Base-by-base conservation (phyloP, 164 flowering plant species). In the Taxillus chinensis region DNA sequence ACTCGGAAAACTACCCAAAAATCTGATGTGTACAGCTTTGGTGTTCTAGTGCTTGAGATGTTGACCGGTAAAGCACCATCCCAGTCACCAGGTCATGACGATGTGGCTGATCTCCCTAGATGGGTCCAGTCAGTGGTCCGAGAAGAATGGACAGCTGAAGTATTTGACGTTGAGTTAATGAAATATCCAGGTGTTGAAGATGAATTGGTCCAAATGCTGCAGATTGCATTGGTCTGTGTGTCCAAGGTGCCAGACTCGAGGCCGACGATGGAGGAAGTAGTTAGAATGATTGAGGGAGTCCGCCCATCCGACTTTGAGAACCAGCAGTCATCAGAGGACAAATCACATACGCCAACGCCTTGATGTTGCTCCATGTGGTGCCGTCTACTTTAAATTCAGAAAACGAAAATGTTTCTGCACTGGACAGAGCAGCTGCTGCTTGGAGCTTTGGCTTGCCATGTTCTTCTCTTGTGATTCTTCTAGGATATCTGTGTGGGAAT, bases 81-180 rank as follows among this genome's bases (percentile, higher is more conserved):
- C 39, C 81, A 77, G 37, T 64, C 78, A 58, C 66, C 79, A 0
- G 82, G 83, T 12, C 68, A 63, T 8, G 82, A 79, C 37, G 82
- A 75, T 16, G 75, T 74, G 49, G 67, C 80, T 9, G 86, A 85
- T 63, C 78, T 85, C 7, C 87, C 86, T 3, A 73, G 83, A 39
- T 85, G 90, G 90, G 90, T 85, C 40, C 74, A 80, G 58, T 85
- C 90, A 7, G 90, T 85, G 1, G 90, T 85, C 1, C 56, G 87
- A 41, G 89, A 84, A 54, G 86, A 82, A 55, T 82, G 90, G 90
- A 81, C 90, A 4, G 83, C 86, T n/a, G 90, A 85, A 71, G 87
- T 85, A 5, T 85, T 85, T 55, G 90, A 85, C 66, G 75, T 70
- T 14, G 87, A 85, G 71, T 75, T 85, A 7, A 63, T 81, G 77